These are phyloP conservation scores for Phytophthora pluvialis DNA, from an alignment of 352 stramenopile genomes.

Conservation along the genomic window DNA sequence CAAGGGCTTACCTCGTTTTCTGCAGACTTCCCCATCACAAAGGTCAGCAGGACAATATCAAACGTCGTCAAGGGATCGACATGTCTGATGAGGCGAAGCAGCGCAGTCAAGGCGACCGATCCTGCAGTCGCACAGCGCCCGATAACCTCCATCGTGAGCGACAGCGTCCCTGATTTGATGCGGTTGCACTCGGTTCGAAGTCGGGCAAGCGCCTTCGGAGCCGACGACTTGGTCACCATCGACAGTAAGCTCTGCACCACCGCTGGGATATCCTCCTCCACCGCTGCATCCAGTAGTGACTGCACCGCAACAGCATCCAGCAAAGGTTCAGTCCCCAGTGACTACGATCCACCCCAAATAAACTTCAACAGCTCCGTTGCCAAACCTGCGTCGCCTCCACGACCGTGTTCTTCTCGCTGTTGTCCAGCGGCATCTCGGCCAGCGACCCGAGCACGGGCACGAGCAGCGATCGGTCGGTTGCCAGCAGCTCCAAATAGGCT, in stretches of 20 bases:
- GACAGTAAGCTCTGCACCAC: slow-evolving; percentile 80
- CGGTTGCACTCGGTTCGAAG: slow-evolving; percentile 71
- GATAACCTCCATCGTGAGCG: slow-evolving; percentile 72
- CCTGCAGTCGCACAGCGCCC: slow-evolving; percentile 61
- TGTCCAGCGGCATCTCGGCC: slow-evolving; percentile 72
- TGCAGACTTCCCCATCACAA: slow-evolving; percentile 62
- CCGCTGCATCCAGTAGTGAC: slow-evolving; percentile 73
- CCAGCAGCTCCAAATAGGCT: slow-evolving; percentile 76
- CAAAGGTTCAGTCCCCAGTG: too few relatives aligned
- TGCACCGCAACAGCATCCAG: slow-evolving; percentile 13
- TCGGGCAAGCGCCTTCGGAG: slow-evolving; percentile 52
- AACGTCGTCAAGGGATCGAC: slow-evolving; percentile 57
- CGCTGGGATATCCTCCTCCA: slow-evolving; percentile 79
- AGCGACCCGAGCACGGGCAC: slow-evolving; percentile 83
- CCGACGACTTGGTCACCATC: slow-evolving; percentile 65
- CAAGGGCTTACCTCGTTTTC: slow-evolving; percentile 62
- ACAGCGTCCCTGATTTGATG: slow-evolving; percentile 54
- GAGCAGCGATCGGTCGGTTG: slow-evolving; percentile 76
- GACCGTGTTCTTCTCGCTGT: slow-evolving; percentile 66
- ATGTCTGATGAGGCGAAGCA: slow-evolving; percentile 55
- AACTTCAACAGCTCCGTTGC: too few relatives aligned
- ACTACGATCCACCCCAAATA: too few relatives aligned
- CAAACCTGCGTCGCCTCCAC: slow-evolving; percentile 48
- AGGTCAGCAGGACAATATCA: slow-evolving; percentile 67
- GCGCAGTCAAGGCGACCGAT: slow-evolving; percentile 52